Percentiles rank a stretch among this genome's conserved stretches.
Evolutionary conservation across 805 yeast species (phyloP).

Genomic region (Candida golubevii): DNA sequence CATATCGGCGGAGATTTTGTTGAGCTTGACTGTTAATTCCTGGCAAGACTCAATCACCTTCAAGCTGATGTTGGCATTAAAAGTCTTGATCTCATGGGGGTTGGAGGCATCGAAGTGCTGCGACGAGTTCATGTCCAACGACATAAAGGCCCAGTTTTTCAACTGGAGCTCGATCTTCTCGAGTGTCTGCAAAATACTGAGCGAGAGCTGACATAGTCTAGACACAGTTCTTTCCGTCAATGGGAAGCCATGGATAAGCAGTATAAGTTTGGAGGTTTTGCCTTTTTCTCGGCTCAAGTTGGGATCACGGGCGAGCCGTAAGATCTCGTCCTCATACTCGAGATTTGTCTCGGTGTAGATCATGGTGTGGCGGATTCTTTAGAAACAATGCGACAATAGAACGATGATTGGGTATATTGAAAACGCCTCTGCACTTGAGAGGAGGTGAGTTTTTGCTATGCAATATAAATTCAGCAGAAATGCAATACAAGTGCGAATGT

Average conservation of each 20-base stretch:
- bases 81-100: conserved; percentile 24
- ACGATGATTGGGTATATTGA: too few species aligned
- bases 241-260: conserved; percentile 42
- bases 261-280: conserved; percentile 37
- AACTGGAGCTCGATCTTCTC: conserved; percentile 46
- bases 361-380: background rate
- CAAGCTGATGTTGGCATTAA: conserved; percentile 51
- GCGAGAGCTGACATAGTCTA: conserved; percentile 44
- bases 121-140: conserved; percentile 46
- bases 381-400: too few species aligned
- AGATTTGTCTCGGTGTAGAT: conserved; percentile 8
- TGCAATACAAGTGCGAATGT: too few species aligned
- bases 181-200: conserved; percentile 45
- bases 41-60: conserved; percentile 50
- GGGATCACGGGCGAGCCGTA: conserved; percentile 46
- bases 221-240: conserved; percentile 41
- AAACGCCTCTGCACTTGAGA: too few species aligned
- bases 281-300: conserved; percentile 40
- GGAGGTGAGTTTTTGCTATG: too few species aligned
- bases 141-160: conserved; percentile 53
- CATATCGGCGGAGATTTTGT: conserved; percentile 41
- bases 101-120: conserved; percentile 29
- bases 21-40: conserved; percentile 41
- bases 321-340: conserved; percentile 45
- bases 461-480: too few species aligned